phyloP scores from a whole-genome alignment of 768 basidiomycete species.

The Coprinopsis marcescibilis region DNA sequence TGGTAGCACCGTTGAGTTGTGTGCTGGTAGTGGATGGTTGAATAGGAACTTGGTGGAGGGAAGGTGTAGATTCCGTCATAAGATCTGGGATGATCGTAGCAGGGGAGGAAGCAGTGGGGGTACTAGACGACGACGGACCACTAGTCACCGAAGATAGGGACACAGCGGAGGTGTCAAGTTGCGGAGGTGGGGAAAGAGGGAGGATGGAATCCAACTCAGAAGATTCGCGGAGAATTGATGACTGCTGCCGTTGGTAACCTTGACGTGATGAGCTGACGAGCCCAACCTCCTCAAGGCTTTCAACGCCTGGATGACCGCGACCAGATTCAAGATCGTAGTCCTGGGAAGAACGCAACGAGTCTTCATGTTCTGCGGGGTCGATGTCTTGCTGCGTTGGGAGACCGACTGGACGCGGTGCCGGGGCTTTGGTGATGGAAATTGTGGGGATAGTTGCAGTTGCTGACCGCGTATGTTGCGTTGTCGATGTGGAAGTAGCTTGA shows the following conservation, averaged over 20 bases:
- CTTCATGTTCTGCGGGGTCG: constrained; percentile 36
- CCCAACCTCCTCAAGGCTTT: constrained; percentile 20
- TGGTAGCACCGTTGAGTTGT: not conserved
- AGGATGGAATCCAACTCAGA: constrained; percentile 20
- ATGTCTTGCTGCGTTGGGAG: constrained; percentile 65
- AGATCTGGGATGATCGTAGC: constrained; percentile 37
- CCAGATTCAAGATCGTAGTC: constrained; percentile 49
- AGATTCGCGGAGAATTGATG: constrained; percentile 20
- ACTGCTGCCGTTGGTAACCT: constrained; percentile 15
- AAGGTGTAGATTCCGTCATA: constrained; percentile 38
- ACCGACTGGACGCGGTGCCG: constrained; percentile 63
- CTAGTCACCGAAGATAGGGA: constrained; percentile 13
- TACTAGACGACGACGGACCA: constrained; percentile 15
- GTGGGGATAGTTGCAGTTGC: constrained; percentile 35
- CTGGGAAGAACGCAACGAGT: constrained; percentile 36
- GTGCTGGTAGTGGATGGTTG: constrained; percentile 22
- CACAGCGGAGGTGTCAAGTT: constrained; percentile 11
- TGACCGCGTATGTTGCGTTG: constrained; percentile 17
- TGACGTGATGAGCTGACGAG: constrained; percentile 19
- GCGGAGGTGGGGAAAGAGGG: constrained; percentile 17
- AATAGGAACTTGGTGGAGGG: constrained; percentile 31
- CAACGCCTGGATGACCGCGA: constrained; percentile 23
- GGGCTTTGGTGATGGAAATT: constrained; percentile 64
- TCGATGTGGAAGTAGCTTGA: constrained; percentile 17
- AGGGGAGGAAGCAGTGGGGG: not conserved